phyloP scores from a whole-genome alignment of 1,284 basidiomycete genomes.

The Coniferiporia sulphurascens region DNA sequence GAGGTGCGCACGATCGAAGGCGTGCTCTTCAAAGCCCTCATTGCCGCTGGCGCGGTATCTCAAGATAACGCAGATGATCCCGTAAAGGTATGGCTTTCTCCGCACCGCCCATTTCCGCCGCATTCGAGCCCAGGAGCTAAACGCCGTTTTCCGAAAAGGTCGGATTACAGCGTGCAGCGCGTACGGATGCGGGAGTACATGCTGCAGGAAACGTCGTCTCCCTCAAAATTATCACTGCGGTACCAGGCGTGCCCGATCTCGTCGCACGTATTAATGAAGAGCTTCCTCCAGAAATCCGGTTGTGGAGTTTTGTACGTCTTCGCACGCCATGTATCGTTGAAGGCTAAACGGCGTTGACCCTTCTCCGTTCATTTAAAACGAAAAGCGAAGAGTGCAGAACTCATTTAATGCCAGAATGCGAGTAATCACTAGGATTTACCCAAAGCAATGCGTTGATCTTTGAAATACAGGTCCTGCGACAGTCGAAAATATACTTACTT shows the following conservation, averaged over 20 bases:
- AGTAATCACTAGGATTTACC: conserved; percentile 28
- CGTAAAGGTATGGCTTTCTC: conserved; percentile 55
- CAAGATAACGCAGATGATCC: conserved; percentile 91
- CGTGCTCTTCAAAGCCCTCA: conserved; percentile 82
- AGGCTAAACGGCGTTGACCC: no score
- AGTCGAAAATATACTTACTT: conserved; percentile 97
- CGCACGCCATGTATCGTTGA: neutral
- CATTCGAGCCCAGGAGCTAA: neutral
- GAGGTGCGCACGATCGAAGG: conserved; percentile 86
- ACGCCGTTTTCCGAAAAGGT: conserved; percentile 46
- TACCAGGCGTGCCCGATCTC: conserved; percentile 70
- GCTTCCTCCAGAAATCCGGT: conserved; percentile 85
- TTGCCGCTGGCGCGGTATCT: conserved; percentile 87
- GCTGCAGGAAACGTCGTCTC: conserved; percentile 94
- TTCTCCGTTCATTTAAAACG: neutral
- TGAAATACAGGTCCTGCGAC: conserved; percentile 67
- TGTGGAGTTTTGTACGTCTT: conserved; percentile 79
- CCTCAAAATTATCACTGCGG: conserved; percentile 80
- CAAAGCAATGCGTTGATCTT: conserved; percentile 8
- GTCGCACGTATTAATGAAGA: conserved; percentile 80
- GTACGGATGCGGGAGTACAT: conserved; percentile 97
- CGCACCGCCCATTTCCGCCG: conserved; percentile 11
- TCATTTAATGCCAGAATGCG: conserved; percentile 89
- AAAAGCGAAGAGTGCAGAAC: conserved; percentile 74
- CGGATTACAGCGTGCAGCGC: conserved; percentile 81